Conservation (phyloP, 2,329 filamentous ascomycete species). For the Cyclaneusma minus region DNA sequence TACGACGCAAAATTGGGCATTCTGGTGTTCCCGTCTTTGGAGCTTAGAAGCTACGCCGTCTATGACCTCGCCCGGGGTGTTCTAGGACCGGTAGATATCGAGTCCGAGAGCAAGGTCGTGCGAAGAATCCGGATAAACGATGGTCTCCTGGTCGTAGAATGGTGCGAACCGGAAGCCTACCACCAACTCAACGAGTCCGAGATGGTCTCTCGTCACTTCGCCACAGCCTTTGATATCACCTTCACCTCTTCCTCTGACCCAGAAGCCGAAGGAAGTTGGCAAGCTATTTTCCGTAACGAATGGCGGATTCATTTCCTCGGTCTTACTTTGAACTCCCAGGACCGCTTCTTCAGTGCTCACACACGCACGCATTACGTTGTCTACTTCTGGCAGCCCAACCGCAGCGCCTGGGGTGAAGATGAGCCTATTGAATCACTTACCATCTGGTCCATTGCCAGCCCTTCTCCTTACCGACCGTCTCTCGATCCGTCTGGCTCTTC, state of each 20-base stretch:
- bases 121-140: conserved; percentile 37
- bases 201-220: conserved; percentile 39
- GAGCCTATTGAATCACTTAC: conserved; percentile 40
- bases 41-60: conserved; percentile 22
- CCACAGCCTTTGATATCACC: conserved; percentile 43
- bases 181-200: conserved; percentile 35
- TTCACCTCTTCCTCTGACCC: too few relatives aligned
- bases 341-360: conserved; percentile 48
- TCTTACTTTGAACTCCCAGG: conserved; percentile 34
- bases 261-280: conserved; percentile 19
- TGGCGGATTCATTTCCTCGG: conserved; percentile 45
- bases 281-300: conserved; percentile 29
- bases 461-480: conserved; percentile 32
- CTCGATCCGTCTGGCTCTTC: conserved; percentile 27
- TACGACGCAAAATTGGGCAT: conserved; percentile 35
- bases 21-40: conserved; percentile 32
- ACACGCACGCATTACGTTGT: conserved; percentile 42
- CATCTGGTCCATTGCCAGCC: conserved; percentile 41
- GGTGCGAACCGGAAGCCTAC: conserved; percentile 37
- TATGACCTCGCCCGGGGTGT: conserved; percentile 32
- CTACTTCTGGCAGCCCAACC: conserved; percentile 45
- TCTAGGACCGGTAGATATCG: conserved; percentile 33
- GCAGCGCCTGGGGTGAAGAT: conserved; percentile 37
- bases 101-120: conserved; percentile 30
- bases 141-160: conserved; percentile 45